phyloP scores from a whole-genome alignment of 441 rosid genomes.

The Pelargonium citronellum region DNA sequence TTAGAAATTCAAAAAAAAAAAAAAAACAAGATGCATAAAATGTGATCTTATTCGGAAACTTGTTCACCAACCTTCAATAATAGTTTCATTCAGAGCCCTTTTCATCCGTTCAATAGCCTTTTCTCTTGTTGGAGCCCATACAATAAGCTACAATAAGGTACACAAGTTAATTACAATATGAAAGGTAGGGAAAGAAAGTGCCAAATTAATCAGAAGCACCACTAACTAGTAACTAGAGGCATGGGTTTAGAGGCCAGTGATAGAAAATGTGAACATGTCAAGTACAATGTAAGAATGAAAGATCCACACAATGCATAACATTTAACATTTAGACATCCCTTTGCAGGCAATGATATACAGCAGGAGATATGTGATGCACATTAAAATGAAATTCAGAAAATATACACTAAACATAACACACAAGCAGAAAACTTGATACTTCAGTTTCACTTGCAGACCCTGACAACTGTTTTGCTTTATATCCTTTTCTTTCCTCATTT shows the following conservation, averaged over 20 bases:
- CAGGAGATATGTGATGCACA: neutral
- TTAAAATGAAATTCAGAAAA: neutral
- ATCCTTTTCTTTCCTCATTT: neutral
- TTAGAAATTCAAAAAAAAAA: no score
- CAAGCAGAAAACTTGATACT: neutral
- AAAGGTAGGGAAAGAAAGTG: conserved; percentile 11
- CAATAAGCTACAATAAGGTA: conserved; percentile 58
- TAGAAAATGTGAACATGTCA: neutral
- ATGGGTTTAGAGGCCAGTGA: neutral
- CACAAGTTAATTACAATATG: conserved; percentile 9
- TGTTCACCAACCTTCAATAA: conserved; percentile 54
- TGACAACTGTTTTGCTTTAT: neutral
- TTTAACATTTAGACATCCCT: neutral
- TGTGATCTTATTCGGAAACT: conserved; percentile 5
- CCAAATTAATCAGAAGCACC: neutral
- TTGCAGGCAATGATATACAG: neutral
- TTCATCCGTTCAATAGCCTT: conserved; percentile 95
- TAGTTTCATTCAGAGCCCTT: conserved; percentile 87
- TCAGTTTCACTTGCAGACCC: neutral
- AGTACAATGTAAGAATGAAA: neutral
- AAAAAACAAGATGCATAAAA: neutral
- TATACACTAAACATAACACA: neutral
- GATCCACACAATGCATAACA: neutral
- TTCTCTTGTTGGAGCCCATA: conserved; percentile 97
- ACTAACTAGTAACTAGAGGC: neutral